Conservation (phyloP, 179 eudicot species). For the Drosera spatulata region DNA sequence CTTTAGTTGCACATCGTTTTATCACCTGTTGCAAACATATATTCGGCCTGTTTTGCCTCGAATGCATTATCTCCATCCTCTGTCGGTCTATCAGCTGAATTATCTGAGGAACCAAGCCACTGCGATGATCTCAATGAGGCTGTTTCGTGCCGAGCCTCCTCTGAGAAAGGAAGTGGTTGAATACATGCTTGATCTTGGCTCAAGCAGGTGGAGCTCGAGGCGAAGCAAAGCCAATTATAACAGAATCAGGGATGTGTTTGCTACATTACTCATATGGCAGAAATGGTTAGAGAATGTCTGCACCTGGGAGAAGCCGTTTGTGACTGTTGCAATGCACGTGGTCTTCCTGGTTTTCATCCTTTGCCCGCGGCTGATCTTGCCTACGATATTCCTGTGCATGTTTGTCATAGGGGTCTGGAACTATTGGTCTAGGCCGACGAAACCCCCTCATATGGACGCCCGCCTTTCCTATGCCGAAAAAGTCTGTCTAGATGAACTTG, state of each 20-base stretch:
- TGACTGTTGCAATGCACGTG: conserved; percentile 37
- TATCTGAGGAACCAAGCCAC: conserved; percentile 24
- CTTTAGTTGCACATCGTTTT: conserved; percentile 28
- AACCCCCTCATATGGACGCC: conserved; percentile 47
- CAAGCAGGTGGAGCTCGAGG: conserved; percentile 42
- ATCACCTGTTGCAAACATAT: conserved; percentile 35
- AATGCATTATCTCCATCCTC: conserved; percentile 34
- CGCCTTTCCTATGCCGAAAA: conserved; percentile 37
- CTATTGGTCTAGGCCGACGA: conserved; percentile 39
- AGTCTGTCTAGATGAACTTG: conserved; percentile 43
- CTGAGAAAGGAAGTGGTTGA: conserved; percentile 38
- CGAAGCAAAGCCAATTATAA: conserved; percentile 32
- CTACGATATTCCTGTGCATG: conserved; percentile 40
- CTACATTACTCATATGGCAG: not conserved
- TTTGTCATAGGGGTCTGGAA: conserved; percentile 47
- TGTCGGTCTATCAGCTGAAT: conserved; percentile 31
- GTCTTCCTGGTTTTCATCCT: conserved; percentile 40
- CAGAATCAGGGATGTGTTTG: not conserved
- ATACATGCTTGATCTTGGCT: conserved; percentile 40
- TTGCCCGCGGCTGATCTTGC: conserved; percentile 48
- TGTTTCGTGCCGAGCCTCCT: conserved; percentile 28
- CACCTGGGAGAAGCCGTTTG: conserved; percentile 46
- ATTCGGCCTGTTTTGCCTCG: conserved; percentile 23
- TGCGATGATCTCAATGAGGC: conserved; percentile 21
- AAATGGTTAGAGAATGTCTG: conserved; percentile 48